Evolutionary conservation across 129 eudicot species (phyloP), one percentile per base, ranked within the genome.

Genomic region (Pseudognaphalium luteoalbum): DNA sequence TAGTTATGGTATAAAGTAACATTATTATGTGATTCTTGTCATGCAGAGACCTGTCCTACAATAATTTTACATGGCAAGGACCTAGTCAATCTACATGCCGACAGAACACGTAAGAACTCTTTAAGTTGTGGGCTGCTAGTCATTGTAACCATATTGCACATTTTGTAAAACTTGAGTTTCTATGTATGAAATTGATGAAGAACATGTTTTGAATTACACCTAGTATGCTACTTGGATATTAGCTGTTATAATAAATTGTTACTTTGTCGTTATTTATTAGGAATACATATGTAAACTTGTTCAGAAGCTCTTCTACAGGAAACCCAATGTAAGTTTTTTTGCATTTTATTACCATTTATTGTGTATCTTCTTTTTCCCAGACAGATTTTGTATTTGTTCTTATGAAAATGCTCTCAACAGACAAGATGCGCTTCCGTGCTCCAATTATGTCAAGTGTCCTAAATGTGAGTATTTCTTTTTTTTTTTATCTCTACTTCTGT

Each of bases 1-100:
- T 56, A 19, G 12, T 19, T 73, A 16, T 52, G 5, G 54, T 21
- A 32, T 64, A 20, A 74, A 67, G 14, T 20, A 72, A 60, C 61
- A 22, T 21, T 12, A 54, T 32, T 61, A 63, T 77, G 47, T 52
- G 6, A 66, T 39, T 69, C 21, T 32, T 61, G 76, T 62, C 42
- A 64, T 85, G 82, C 88, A 93, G 98, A 70, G 98, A 93, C 79
- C 88, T 93, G 73, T 93, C 98, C 66, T 90, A 88, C 89, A 90
- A 93, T 57, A 93, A 93, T 78, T 84, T 93, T 44, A 85, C 92
- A 22, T 85, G 90, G 95, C 94, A 86, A 85, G 91, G 85, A 54
- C 89, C 96, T 59, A 85, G 73, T 28, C 87, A 83, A 78, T 84
- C 86, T 21, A 67, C 89, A 68, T 93, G 98, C 74, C 85, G 67